Conservation (phyloP, 2,329 filamentous ascomycete species). For the Botrytis sinoallii region DNA sequence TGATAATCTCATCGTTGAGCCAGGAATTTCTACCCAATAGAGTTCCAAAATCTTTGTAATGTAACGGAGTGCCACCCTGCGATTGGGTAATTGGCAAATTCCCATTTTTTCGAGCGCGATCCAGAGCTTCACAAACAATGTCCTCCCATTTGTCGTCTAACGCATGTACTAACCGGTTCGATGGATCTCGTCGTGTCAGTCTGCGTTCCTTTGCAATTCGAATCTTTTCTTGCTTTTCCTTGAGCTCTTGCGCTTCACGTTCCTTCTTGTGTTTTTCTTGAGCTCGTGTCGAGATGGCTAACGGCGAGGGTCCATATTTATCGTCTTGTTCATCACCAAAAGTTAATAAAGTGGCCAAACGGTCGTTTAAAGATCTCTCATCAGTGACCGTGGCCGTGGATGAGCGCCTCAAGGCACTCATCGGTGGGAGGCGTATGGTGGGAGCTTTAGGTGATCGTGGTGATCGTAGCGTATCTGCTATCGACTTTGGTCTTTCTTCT, state of each 20-base stretch:
- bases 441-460: background rate
- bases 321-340: slow-evolving; percentile 5
- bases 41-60: slow-evolving; percentile 59
- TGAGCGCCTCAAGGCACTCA: background rate
- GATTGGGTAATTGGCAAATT: slow-evolving; percentile 44
- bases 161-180: slow-evolving; percentile 29
- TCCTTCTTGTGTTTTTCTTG: slow-evolving; percentile 7
- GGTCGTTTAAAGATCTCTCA: slow-evolving; percentile 7
- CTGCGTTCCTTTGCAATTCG: slow-evolving; percentile 31
- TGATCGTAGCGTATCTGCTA: slow-evolving; percentile 4
- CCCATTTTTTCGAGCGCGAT: slow-evolving; percentile 29
- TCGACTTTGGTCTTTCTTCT: background rate
- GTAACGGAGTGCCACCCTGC: slow-evolving; percentile 50
- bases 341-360: slow-evolving; percentile 1
- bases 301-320: background rate
- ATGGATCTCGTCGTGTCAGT: slow-evolving; percentile 29
- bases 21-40: slow-evolving; percentile 57
- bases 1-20: slow-evolving; percentile 77
- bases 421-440: background rate
- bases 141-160: slow-evolving; percentile 42
- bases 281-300: slow-evolving; percentile 9
- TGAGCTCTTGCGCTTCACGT: slow-evolving; percentile 15
- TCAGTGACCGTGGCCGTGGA: background rate
- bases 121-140: slow-evolving; percentile 37
- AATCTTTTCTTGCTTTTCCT: slow-evolving; percentile 24